A percentile compares a stretch with the other conserved stretches of the same genome.
Evolutionary conservation across 192 early-diverging fungal species (phyloP).

Genomic region (Coemansia sp.): DNA sequence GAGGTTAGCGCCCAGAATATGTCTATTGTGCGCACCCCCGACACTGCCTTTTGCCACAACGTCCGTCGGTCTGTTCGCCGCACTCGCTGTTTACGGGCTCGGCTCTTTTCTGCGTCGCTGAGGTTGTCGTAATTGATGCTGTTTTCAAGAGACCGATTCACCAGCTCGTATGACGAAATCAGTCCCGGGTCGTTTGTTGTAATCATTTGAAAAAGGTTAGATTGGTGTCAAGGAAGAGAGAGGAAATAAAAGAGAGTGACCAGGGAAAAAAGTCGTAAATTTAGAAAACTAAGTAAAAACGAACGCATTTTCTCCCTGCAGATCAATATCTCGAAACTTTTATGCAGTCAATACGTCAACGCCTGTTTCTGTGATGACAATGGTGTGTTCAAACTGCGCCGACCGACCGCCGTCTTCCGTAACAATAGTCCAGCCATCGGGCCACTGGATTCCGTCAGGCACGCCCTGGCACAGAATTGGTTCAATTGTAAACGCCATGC

Average conservation of each 20-base stretch:
- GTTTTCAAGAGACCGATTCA: conserved; percentile 42
- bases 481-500: conserved; percentile 90
- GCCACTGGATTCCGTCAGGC: conserved; percentile 70
- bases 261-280: neutral
- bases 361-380: conserved; percentile 65
- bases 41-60: conserved; percentile 18
- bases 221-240: neutral
- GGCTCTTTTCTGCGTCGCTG: conserved; percentile 53
- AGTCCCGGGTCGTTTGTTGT: conserved; percentile 24
- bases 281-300: neutral
- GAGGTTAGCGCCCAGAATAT: conserved; percentile 50
- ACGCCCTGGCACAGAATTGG: conserved; percentile 81
- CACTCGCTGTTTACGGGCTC: conserved; percentile 44
- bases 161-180: conserved; percentile 51
- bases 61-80: conserved; percentile 24
- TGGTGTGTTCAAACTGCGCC: conserved; percentile 87
- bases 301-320: neutral
- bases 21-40: conserved; percentile 27
- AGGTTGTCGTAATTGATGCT: conserved; percentile 53
- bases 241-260: neutral
- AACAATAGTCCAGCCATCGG: conserved; percentile 82
- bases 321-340: neutral
- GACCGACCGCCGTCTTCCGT: conserved; percentile 79
- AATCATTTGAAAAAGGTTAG: neutral
- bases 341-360: conserved; percentile 64